These are phyloP conservation scores for Suillus weaverae DNA, from an alignment of 768 basidiomycete species.

Conservation along the genomic window DNA sequence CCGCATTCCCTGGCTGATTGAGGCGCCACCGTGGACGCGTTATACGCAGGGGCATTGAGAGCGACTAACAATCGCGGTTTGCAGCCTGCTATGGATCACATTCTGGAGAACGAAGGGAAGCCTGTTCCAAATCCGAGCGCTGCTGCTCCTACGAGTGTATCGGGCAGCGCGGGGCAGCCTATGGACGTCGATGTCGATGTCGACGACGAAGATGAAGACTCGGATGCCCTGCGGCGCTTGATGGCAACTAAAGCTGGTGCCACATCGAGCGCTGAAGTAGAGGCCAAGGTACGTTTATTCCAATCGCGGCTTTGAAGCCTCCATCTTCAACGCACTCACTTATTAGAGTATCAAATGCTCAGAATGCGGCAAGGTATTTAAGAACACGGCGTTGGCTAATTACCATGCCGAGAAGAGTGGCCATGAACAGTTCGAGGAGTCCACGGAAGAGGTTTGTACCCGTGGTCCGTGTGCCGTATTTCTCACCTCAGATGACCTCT, in stretches of 20 bases:
- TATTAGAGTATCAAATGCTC: constrained; percentile 79
- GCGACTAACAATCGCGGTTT: constrained; percentile 83
- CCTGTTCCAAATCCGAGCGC: constrained; percentile 64
- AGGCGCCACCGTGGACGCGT: not conserved
- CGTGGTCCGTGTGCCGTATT: not conserved
- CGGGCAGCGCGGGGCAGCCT: constrained; percentile 22
- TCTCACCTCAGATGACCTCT: constrained; percentile 2
- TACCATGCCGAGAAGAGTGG: constrained; percentile 95
- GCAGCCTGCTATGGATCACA: constrained; percentile 89
- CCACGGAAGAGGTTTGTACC: constrained; percentile 76
- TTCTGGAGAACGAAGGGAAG: constrained; percentile 78
- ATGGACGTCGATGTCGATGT: constrained; percentile 64
- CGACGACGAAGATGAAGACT: constrained; percentile 74
- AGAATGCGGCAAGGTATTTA: constrained; percentile 83
- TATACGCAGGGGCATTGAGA: constrained; percentile 78
- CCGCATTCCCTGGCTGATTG: constrained; percentile 1
- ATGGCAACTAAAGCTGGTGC: constrained; percentile 35
- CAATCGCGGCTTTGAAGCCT: not conserved
- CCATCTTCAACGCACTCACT: not conserved
- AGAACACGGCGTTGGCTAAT: constrained; percentile 83
- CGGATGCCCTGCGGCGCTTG: constrained; percentile 56
- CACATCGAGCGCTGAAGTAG: constrained; percentile 35
- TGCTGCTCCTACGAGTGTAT: constrained; percentile 22
- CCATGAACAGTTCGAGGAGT: constrained; percentile 95
- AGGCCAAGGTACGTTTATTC: constrained; percentile 58